Base-by-base conservation (phyloP, 768 basidiomycete species). In the Aureoboletus auriporus region DNA sequence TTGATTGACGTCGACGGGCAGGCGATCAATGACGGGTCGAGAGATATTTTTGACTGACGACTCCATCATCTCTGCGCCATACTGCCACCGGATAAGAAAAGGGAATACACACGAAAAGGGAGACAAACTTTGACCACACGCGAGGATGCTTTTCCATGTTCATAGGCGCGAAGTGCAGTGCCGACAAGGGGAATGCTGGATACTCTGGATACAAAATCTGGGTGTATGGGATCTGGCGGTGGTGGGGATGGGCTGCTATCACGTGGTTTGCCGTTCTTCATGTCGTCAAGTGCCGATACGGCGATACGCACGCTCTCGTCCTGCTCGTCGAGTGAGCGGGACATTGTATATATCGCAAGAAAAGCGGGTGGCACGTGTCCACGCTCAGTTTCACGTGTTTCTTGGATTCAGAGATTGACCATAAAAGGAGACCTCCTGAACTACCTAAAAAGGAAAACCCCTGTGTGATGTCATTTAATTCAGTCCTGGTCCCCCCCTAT, bases 51-150 rank as follows among this genome's bases (percentile, higher is more conserved):
- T 87, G 34, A 93, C 83, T 47, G 86, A 84, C 4, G 83, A 86
- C 66, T 92, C 91, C 69, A 92, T 79, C 78, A 92, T 86, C 66
- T 86, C 85, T 14, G 87, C 89, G 42, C 91, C 88, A 60, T 90
- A 91, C 89, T 92, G 62, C n/a, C 26, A 46, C 35, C 13, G 36
- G 52, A 61, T 64, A 46, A 58, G 53, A 20, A 10, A 31, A 8
- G 16, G 17, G 1, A 11, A 20, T 38, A 13, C 40, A 44, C 13
- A 41, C 14, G 35, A n/a, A 20, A 28, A 35, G 20, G 12, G 17
- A 29, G 30, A 49, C 73, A 44, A 51, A 89, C 90, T 75, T 93
- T 91, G 54, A 93, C 88, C 39, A 93, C 87, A 31, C 87, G 73
- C 9, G 89, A 91, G 54, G 80, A 82, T 7, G 86, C 87, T 66